A percentile compares a stretch with the other conserved stretches of the same genome.
Conservation (phyloP, 2,329 filamentous ascomycete species). For the Trichoderma afroharzianum region DNA sequence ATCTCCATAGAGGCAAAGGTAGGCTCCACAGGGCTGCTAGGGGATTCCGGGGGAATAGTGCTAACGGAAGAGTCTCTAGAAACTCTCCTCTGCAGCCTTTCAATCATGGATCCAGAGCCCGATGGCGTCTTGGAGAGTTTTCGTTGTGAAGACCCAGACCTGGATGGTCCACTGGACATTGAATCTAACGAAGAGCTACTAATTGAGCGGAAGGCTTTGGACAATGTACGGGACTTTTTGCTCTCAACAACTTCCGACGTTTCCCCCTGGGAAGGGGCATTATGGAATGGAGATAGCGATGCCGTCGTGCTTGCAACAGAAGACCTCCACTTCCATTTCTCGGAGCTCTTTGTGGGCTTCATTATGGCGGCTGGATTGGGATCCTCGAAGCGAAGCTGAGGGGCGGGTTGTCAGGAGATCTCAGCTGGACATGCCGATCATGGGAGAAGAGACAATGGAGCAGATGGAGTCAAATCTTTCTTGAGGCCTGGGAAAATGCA, state of each 20-base stretch:
- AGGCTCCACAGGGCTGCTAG: constrained; percentile 29
- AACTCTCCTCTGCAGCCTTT: constrained; percentile 39
- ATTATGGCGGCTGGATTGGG: not conserved
- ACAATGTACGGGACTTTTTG: constrained; percentile 36
- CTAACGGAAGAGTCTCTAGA: constrained; percentile 36
- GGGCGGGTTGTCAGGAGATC: not conserved
- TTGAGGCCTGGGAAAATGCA: not conserved
- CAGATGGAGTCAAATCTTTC: not conserved
- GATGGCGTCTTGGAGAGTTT: constrained; percentile 38
- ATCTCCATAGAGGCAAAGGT: constrained; percentile 38
- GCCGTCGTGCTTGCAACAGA: constrained; percentile 29
- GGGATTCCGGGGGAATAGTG: constrained; percentile 30
- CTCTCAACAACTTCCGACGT: constrained; percentile 27
- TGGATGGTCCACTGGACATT: constrained; percentile 31
- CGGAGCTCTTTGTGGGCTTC: constrained; percentile 28
- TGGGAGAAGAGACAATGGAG: not conserved
- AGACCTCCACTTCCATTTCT: constrained; percentile 36
- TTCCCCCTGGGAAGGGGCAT: constrained; percentile 21
- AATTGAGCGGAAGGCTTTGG: constrained; percentile 37
- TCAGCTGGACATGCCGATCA: constrained; percentile 15
- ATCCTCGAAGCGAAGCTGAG: not conserved
- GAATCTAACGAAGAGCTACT: constrained; percentile 42
- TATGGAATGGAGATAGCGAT: constrained; percentile 22
- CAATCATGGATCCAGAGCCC: constrained; percentile 40
- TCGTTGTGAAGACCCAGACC: constrained; percentile 32